Percentiles rank a stretch among this genome's conserved stretches.
Conservation (phyloP, 306 rosid genomes). For the Gleditsia sinensis region DNA sequence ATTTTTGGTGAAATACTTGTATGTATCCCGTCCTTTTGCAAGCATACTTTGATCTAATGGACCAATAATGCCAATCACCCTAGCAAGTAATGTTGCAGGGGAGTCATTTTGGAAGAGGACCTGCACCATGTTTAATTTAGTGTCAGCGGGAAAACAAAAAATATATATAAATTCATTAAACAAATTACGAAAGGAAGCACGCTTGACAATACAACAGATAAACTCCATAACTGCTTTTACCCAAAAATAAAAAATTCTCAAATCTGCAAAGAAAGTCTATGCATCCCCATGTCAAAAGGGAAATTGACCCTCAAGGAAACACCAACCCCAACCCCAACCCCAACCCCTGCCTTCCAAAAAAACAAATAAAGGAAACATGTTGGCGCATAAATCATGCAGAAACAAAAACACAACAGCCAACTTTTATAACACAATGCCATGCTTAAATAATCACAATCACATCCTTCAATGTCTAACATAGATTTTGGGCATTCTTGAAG, state of each 20-base stretch:
- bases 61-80: slow-evolving; percentile 79
- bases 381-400: not conserved
- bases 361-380: not conserved
- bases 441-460: not conserved
- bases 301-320: not conserved
- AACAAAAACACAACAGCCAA: not conserved
- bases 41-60: slow-evolving; percentile 84
- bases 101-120: slow-evolving; percentile 91
- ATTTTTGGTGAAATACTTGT: slow-evolving; percentile 82
- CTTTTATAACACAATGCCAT: not conserved
- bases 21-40: slow-evolving; percentile 83
- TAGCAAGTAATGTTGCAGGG: slow-evolving; percentile 81
- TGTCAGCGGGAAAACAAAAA: slow-evolving; percentile 19
- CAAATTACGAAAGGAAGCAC: slow-evolving; percentile 9
- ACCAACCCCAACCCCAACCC: not conserved
- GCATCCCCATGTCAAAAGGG: not conserved
- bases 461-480: not conserved
- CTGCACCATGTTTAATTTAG: slow-evolving; percentile 43
- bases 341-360: not conserved
- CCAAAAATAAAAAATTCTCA: not conserved
- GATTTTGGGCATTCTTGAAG: not conserved
- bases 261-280: not conserved
- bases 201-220: not conserved
- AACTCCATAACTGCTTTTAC: not conserved
- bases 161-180: not conserved